These are phyloP conservation scores for Cryphonectria naterciae DNA, from an alignment of 2,329 filamentous ascomycete genomes.

Conservation along the genomic window DNA sequence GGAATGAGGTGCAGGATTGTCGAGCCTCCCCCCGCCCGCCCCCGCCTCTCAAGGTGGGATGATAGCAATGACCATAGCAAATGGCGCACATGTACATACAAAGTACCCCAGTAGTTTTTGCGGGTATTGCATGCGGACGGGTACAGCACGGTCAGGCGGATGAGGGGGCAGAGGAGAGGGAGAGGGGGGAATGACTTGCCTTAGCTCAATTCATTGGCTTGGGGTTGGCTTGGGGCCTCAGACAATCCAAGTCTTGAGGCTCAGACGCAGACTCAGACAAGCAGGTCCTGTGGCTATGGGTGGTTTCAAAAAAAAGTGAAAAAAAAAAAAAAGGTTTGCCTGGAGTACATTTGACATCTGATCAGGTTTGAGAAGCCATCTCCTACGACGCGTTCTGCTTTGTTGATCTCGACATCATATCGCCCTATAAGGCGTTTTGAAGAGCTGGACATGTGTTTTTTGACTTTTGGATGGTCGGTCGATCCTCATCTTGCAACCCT, in stretches of 20 bases:
- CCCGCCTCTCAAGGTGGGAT: too few species aligned
- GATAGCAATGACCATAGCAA: too few species aligned
- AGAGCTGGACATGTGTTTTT: neutral
- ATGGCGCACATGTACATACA: too few species aligned
- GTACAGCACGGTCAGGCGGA: too few species aligned
- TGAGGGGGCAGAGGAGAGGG: too few species aligned
- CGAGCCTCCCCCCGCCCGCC: too few species aligned
- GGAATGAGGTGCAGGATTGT: too few species aligned
- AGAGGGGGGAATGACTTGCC: neutral
- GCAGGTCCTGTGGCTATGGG: neutral
- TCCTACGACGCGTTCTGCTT: neutral
- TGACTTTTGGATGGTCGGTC: neutral
- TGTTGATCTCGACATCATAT: neutral
- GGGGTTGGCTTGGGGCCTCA: too few species aligned
- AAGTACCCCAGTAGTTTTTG: too few species aligned
- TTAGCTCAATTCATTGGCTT: neutral
- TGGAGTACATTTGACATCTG: neutral
- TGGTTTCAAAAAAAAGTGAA: too few species aligned
- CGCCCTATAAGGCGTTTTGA: neutral
- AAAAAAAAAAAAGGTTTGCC: neutral
- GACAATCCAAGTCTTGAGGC: too few species aligned
- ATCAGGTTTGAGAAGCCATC: neutral
- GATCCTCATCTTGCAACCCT: slow-evolving; percentile 3
- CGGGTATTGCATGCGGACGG: too few species aligned
- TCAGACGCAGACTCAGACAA: neutral